A percentile compares a stretch with the other conserved stretches of the same genome.
phyloP scores from a whole-genome alignment of 805 yeast genomes.

The Teunomyces pallodes region DNA sequence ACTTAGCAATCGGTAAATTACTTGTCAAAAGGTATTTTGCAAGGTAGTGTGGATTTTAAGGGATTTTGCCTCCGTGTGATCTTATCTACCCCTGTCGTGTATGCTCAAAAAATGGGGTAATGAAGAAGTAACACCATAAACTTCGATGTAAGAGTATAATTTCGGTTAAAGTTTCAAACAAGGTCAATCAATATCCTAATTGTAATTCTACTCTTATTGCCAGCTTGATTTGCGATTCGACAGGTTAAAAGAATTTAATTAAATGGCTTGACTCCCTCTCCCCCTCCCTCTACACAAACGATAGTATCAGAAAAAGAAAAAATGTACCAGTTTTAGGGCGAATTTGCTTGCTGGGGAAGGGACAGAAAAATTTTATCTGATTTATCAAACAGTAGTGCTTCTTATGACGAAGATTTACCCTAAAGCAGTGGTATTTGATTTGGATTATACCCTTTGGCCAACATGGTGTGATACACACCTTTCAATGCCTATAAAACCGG shows the following conservation, averaged over 20 bases:
- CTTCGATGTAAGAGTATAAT: background rate
- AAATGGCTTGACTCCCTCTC: too few relatives aligned
- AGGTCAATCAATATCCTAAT: background rate
- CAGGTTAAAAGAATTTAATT: too few relatives aligned
- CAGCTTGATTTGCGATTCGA: too few relatives aligned
- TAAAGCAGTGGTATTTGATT: conserved; percentile 62
- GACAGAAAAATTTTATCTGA: background rate
- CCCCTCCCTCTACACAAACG: background rate
- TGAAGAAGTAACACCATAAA: background rate
- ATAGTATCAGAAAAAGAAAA: background rate
- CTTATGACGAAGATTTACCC: conserved; percentile 20
- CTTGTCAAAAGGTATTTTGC: background rate
- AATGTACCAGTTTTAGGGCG: background rate
- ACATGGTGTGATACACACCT: conserved; percentile 83
- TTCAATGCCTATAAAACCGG: conserved; percentile 40
- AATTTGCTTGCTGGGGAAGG: background rate
- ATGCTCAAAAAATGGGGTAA: conserved; percentile 2
- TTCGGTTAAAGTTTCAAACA: background rate
- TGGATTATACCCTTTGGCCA: conserved; percentile 80
- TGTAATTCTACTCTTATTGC: too few relatives aligned
- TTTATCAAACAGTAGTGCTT: background rate
- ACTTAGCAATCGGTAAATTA: background rate
- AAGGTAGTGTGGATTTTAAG: background rate
- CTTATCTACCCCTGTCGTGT: conserved; percentile 2
- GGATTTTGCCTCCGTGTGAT: conserved; percentile 3